Evolutionary conservation across 441 rosid genomes (phyloP).

Genomic region (Codiaeum variegatum): DNA sequence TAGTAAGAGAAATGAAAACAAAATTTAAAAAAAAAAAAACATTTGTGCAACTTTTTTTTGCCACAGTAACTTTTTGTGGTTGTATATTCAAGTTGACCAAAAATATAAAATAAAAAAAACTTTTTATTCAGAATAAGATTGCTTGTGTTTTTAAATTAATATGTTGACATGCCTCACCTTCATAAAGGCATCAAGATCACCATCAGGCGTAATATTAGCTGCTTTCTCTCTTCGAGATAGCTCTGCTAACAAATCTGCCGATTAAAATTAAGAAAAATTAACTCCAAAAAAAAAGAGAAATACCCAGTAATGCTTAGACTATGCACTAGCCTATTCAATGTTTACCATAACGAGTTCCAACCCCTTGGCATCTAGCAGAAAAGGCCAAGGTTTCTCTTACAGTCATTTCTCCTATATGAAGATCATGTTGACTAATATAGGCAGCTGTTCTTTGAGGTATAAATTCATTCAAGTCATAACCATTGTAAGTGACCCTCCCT

Average conservation of each 20-base stretch:
- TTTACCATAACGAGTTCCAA: slow-evolving; percentile 24
- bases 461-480: slow-evolving; percentile 28
- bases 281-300: not conserved
- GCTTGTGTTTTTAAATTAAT: not conserved
- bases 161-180: slow-evolving; percentile 20
- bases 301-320: not conserved
- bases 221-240: slow-evolving; percentile 28
- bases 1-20: not conserved
- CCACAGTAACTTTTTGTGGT: not conserved
- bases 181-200: slow-evolving; percentile 35
- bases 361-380: slow-evolving; percentile 34
- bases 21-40: not conserved
- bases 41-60: not conserved
- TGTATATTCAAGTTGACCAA: not conserved
- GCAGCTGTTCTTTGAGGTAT: slow-evolving; percentile 31
- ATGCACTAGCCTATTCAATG: not conserved
- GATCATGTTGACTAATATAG: slow-evolving; percentile 30
- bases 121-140: not conserved
- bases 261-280: not conserved
- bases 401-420: slow-evolving; percentile 33
- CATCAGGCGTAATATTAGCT: slow-evolving; percentile 31
- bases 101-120: not conserved
- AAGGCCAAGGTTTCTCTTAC: slow-evolving; percentile 34
- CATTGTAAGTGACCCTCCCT: slow-evolving; percentile 31
- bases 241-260: slow-evolving; percentile 29